A percentile compares a stretch with the other conserved stretches of the same genome.
phyloP scores from a whole-genome alignment of 2,329 filamentous ascomycete genomes.

The Botrytis byssoidea region DNA sequence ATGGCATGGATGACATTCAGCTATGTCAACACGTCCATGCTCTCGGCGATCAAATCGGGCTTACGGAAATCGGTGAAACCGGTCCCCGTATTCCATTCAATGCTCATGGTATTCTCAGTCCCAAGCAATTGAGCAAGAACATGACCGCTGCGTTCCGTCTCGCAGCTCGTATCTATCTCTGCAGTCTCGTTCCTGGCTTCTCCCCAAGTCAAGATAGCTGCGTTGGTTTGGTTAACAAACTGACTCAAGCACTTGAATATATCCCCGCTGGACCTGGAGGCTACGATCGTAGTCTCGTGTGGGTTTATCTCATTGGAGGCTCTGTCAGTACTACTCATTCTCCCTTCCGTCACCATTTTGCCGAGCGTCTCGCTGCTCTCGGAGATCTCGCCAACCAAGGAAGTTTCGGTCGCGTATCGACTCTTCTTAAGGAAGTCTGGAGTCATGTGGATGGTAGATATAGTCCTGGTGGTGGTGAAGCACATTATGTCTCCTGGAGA shows the following conservation, averaged over 20 bases:
- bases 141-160: conserved; percentile 89
- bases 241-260: conserved; percentile 72
- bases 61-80: conserved; percentile 66
- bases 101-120: conserved; percentile 71
- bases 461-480: conserved; percentile 40
- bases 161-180: conserved; percentile 94
- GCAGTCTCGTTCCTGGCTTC: conserved; percentile 88
- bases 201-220: conserved; percentile 72
- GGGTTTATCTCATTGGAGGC: conserved; percentile 89
- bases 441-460: conserved; percentile 60
- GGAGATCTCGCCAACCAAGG: conserved; percentile 77
- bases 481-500: conserved; percentile 84
- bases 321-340: conserved; percentile 72
- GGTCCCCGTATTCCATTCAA: conserved; percentile 61
- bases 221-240: conserved; percentile 72
- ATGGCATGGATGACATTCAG: conserved; percentile 79
- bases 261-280: conserved; percentile 80
- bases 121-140: conserved; percentile 81
- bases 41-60: conserved; percentile 82
- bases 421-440: conserved; percentile 83
- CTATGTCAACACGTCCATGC: conserved; percentile 86
- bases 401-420: conserved; percentile 79
- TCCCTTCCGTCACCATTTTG: conserved; percentile 73
- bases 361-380: conserved; percentile 70
- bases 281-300: conserved; percentile 87